Evolutionary conservation across 1,284 basidiomycete species (phyloP).

Genomic region (Cryptococcus neoformans): DNA sequence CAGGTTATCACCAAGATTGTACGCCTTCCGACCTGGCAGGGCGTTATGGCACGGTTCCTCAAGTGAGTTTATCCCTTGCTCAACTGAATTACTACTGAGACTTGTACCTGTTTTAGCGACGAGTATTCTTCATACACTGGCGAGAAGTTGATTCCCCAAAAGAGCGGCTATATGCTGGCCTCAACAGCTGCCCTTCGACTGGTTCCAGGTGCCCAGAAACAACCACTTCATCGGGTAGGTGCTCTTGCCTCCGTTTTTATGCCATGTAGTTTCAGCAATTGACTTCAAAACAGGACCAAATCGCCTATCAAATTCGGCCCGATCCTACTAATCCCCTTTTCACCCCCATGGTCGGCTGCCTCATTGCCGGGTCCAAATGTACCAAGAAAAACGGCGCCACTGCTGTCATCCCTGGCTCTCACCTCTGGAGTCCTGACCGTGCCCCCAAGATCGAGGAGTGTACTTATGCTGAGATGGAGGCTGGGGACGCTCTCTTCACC

Average conservation of each 20-base stretch:
- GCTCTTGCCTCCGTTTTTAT: neutral
- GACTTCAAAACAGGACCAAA: slow-evolving; percentile 13
- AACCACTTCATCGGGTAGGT: slow-evolving; percentile 20
- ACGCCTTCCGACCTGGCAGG: slow-evolving; percentile 17
- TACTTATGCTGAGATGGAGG: slow-evolving; percentile 10
- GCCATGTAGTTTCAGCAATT: neutral
- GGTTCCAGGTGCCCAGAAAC: slow-evolving; percentile 16
- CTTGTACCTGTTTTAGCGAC: slow-evolving; percentile 9
- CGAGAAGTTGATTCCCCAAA: slow-evolving; percentile 17
- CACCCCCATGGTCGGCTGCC: slow-evolving; percentile 14
- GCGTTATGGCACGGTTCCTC: slow-evolving; percentile 20
- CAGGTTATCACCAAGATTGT: slow-evolving; percentile 15
- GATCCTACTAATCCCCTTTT: slow-evolving; percentile 15
- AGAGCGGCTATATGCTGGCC: slow-evolving; percentile 20
- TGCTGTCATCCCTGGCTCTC: slow-evolving; percentile 9
- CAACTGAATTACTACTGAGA: neutral
- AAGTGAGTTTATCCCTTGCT: slow-evolving; percentile 7
- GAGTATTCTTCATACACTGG: slow-evolving; percentile 20
- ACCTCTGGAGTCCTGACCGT: slow-evolving; percentile 3
- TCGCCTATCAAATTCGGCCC: slow-evolving; percentile 15
- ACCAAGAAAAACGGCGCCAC: slow-evolving; percentile 10
- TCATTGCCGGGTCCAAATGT: slow-evolving; percentile 8
- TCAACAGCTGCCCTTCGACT: slow-evolving; percentile 17
- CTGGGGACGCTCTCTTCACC: slow-evolving; percentile 18
- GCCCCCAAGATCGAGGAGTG: slow-evolving; percentile 4